Conservation (phyloP, 2,329 filamentous ascomycete species). For the Fusarium sp. region DNA sequence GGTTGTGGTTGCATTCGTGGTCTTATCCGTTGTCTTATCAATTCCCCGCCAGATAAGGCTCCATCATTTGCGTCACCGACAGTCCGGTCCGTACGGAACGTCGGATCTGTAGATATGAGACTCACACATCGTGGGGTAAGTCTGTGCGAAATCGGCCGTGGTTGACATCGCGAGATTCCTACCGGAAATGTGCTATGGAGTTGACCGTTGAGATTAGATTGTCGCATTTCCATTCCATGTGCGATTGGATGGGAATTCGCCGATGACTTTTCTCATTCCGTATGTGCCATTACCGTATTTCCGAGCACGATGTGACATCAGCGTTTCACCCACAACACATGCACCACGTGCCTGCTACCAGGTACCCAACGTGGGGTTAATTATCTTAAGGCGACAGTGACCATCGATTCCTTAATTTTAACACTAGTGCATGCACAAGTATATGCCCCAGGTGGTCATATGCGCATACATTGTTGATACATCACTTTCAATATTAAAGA, state of each 20-base stretch:
- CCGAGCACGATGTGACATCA: not conserved
- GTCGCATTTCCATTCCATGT: too few species aligned
- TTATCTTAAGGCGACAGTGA: too few species aligned
- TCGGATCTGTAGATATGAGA: not conserved
- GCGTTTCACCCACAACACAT: rapidly evolving
- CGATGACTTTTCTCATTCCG: not conserved
- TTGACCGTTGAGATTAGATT: not conserved
- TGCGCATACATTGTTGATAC: too few species aligned
- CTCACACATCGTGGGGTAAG: not conserved
- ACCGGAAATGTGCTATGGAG: not conserved
- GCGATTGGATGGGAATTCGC: too few species aligned
- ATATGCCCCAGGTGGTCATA: too few species aligned
- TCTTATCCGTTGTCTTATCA: not conserved
- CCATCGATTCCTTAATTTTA: too few species aligned
- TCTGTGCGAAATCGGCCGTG: not conserved
- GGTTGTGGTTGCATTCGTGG: not conserved
- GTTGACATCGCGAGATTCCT: not conserved
- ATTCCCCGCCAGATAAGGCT: not conserved
- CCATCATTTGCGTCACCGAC: not conserved
- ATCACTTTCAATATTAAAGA: too few species aligned
- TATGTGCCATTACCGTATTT: not conserved
- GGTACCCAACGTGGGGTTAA: too few species aligned
- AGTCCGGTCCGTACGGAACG: not conserved
- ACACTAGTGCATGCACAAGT: too few species aligned
- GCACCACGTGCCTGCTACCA: too few species aligned